phyloP scores from a whole-genome alignment of 169 alveolate species.

The Plasmodium malariae region DNA sequence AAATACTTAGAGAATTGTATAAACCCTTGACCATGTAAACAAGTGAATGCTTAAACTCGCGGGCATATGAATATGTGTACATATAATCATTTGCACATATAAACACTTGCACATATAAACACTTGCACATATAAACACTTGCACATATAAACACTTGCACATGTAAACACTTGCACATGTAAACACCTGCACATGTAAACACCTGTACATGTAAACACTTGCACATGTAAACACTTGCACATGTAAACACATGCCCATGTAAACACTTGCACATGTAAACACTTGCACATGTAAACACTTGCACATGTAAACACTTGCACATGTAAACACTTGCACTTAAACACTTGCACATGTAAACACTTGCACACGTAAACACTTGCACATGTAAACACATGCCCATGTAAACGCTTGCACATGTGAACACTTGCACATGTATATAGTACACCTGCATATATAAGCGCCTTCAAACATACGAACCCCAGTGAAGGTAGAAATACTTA shows the following conservation, averaged over 20 bases:
- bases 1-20: background rate
- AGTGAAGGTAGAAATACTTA: too few relatives aligned
- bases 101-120: constrained; percentile 2
- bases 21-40: background rate
- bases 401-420: background rate
- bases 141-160: background rate
- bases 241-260: constrained; percentile 6
- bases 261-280: background rate
- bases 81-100: background rate
- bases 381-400: constrained; percentile 6
- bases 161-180: too few relatives aligned
- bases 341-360: background rate
- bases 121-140: background rate
- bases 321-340: background rate
- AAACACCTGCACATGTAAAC: background rate
- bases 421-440: background rate
- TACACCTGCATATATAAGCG: too few relatives aligned
- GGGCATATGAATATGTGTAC: too few relatives aligned
- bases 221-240: background rate
- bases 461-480: too few relatives aligned
- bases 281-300: constrained; percentile 3
- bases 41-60: too few relatives aligned
- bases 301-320: background rate
- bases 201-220: background rate
- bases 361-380: background rate